Percentiles rank a stretch among this genome's conserved stretches.
These are phyloP conservation scores for Boletus tomentosulus DNA, from an alignment of 768 basidiomycete species.

Conservation along the genomic window DNA sequence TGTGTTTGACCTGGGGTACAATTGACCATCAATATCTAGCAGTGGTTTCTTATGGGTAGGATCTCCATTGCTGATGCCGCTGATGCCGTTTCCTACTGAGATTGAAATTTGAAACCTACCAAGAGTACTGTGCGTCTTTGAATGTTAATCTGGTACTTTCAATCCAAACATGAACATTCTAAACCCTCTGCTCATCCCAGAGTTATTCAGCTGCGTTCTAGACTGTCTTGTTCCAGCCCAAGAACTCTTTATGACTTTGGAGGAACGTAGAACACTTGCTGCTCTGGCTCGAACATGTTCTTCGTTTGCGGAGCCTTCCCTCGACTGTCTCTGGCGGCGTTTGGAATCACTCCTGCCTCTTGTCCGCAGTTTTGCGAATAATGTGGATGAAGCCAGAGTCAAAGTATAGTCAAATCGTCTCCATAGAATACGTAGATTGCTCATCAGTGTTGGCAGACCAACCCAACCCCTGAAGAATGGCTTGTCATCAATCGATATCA, in stretches of 20 bases:
- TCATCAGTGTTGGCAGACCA: not conserved
- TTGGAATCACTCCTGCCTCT: constrained; percentile 3
- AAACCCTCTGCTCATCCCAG: not conserved
- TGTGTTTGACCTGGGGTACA: too few relatives aligned
- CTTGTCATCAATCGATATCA: not conserved
- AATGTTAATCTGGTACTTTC: too few relatives aligned
- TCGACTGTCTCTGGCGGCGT: constrained; percentile 1
- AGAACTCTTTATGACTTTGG: not conserved
- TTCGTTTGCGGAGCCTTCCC: not conserved
- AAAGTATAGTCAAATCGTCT: not conserved
- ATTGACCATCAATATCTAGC: too few relatives aligned
- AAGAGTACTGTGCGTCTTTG: too few relatives aligned
- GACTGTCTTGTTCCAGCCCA: not conserved
- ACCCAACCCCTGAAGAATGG: not conserved
- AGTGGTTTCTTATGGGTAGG: too few relatives aligned
- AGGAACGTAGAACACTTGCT: not conserved
- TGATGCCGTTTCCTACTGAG: too few relatives aligned
- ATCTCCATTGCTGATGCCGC: too few relatives aligned
- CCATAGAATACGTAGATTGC: too few relatives aligned
- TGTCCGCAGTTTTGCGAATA: not conserved
- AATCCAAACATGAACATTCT: not conserved
- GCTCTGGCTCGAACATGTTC: constrained; percentile 1
- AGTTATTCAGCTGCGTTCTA: not conserved
- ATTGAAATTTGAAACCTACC: too few relatives aligned
- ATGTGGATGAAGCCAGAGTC: not conserved